Evolutionary conservation across 2,329 filamentous ascomycete species (phyloP).

Genomic region (Exophiala sp.): DNA sequence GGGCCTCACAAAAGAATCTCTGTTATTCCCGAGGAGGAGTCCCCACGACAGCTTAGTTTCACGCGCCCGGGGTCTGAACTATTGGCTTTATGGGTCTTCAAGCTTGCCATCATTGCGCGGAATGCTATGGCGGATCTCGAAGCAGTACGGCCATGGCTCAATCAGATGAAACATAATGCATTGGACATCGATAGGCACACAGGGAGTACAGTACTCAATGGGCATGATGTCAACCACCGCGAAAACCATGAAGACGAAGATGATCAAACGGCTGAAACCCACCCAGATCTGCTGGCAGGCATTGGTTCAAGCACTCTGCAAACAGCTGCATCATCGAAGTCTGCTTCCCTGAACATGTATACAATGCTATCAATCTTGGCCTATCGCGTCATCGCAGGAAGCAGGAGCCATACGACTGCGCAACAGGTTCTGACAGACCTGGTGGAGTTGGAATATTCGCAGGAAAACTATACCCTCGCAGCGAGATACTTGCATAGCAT

Average conservation of each 20-base stretch:
- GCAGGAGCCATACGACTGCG: slow-evolving; percentile 72
- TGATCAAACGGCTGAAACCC: background rate
- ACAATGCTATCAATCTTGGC: slow-evolving; percentile 63
- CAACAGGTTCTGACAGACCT: slow-evolving; percentile 79
- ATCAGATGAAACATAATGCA: slow-evolving; percentile 8
- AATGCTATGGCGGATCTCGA: slow-evolving; percentile 75
- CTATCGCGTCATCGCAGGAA: slow-evolving; percentile 75
- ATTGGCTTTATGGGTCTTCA: slow-evolving; percentile 75
- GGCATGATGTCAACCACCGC: too few species aligned
- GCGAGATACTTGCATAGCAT: slow-evolving; percentile 74
- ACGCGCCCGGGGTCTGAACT: slow-evolving; percentile 64
- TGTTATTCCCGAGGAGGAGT: slow-evolving; percentile 9
- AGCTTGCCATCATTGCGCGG: slow-evolving; percentile 75
- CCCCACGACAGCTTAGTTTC: background rate
- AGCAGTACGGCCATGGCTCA: slow-evolving; percentile 35
- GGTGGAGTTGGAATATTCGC: slow-evolving; percentile 75
- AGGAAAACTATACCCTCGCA: slow-evolving; percentile 69
- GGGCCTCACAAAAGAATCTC: slow-evolving; percentile 14
- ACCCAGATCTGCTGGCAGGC: slow-evolving; percentile 9
- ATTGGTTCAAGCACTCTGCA: slow-evolving; percentile 47
- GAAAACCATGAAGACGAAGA: background rate
- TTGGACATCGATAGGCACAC: background rate
- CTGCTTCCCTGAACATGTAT: slow-evolving; percentile 48
- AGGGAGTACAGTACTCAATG: background rate
- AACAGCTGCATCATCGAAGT: slow-evolving; percentile 57